Evolutionary conservation across 306 rosid genomes (phyloP), one percentile per base, ranked within the genome.

Genomic region (Quillaja saponaria): DNA sequence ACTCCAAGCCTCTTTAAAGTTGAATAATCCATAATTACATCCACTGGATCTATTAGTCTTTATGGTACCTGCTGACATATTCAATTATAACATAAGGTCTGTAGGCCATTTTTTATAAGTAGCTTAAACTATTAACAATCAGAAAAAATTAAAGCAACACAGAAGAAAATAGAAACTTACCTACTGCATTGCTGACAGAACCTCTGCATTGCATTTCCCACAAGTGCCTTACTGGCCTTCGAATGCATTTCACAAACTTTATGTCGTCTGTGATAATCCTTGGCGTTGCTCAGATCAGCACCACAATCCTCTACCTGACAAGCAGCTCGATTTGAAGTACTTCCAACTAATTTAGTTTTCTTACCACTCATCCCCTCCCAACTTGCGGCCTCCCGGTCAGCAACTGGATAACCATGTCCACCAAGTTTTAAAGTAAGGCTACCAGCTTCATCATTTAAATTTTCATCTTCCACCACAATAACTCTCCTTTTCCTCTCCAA

Each of bases 171-270:
- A 6, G 7, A 8, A 64, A 65, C 81, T 69, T 63, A 85, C 99
- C 99, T 81, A 64, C 99, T 92, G 67, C 99, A 92, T 65, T 92
- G 99, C 59, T 92, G 99, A 71, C 99, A 92, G 74, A 92, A 92
- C 33, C 99, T 74, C 71, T 92, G 96, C 99, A 89, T 69, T 13
- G 74, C 71, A 31, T 74, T 87, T 16, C 87, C 95, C 6, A 92
- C 96, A 47, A 74, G 88, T 0, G 99, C 96, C 68, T 64, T 81
- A 67, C 71, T 73, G 10, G 95, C 95, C 84, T 89, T 92, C 37
- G 99, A 87, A 76, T 92, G 99, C 67, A 83, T 56, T 69, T 86
- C 91, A 49, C 99, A 92, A 55, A 92, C 99, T 70, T 89, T 92
- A 71, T 92, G 99, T 16, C 99, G 79, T 21, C 96, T 56, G 51